Percentiles rank a stretch among this genome's conserved stretches.
These are phyloP conservation scores for Quercus suber DNA, from an alignment of 306 rosid genomes.

Conservation along the genomic window DNA sequence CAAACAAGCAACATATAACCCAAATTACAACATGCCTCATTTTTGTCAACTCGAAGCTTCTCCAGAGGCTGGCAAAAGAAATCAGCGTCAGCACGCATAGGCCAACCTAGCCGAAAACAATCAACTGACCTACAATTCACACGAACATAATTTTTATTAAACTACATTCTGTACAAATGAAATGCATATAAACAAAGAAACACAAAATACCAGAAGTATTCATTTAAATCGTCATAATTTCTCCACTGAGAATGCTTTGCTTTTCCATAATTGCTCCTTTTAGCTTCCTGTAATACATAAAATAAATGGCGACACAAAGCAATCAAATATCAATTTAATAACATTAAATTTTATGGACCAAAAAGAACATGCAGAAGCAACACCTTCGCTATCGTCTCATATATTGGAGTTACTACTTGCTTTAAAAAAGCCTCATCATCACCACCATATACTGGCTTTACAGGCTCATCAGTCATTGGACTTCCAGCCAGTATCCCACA, in stretches of 20 bases:
- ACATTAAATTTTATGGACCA: constrained; percentile 6
- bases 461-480: constrained; percentile 77
- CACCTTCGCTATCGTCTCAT: constrained; percentile 74
- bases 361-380: constrained; percentile 1
- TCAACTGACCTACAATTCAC: constrained; percentile 67
- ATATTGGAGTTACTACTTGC: constrained; percentile 87
- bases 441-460: constrained; percentile 93
- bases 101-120: constrained; percentile 89
- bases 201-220: constrained; percentile 75
- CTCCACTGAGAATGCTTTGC: constrained; percentile 96
- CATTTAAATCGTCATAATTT: constrained; percentile 92
- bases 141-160: constrained; percentile 20
- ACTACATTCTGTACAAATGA: neutral
- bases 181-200: constrained; percentile 10
- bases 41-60: constrained; percentile 33
- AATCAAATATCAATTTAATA: constrained; percentile 11
- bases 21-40: constrained; percentile 48
- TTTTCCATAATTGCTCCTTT: constrained; percentile 61
- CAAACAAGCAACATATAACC: neutral
- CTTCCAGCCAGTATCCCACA: constrained; percentile 91
- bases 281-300: constrained; percentile 55
- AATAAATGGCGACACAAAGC: constrained; percentile 11
- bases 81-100: constrained; percentile 74
- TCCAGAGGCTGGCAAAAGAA: constrained; percentile 53
- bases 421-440: constrained; percentile 66